A percentile compares a stretch with the other conserved stretches of the same genome.
phyloP scores from a whole-genome alignment of 1,284 basidiomycete species.

The Papiliotrema nemorosa region DNA sequence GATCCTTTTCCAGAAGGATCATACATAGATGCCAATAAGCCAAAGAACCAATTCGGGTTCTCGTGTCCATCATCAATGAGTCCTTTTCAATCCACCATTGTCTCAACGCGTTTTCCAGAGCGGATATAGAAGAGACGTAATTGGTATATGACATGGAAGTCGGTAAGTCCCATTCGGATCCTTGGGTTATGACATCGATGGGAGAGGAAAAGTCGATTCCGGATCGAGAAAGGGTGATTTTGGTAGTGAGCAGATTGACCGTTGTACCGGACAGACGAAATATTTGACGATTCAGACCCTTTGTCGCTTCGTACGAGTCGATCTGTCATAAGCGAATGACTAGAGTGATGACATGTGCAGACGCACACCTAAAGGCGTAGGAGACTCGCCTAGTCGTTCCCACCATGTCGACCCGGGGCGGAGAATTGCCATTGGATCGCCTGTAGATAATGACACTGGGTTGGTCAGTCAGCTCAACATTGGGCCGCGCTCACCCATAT shows the following conservation, averaged over 20 bases:
- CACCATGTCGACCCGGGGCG: not conserved
- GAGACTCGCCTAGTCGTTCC: not conserved
- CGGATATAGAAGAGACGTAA: not conserved
- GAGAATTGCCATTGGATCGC: not conserved
- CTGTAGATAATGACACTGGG: not conserved
- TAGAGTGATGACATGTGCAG: too few species aligned
- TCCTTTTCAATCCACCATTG: too few species aligned
- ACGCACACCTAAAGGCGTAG: not conserved
- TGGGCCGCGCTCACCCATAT: not conserved
- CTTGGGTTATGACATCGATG: too few species aligned
- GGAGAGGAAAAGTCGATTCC: too few species aligned
- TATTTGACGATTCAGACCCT: conserved; percentile 25
- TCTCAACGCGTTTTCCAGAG: conserved; percentile 7
- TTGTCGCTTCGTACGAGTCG: conserved; percentile 25
- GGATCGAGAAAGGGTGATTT: too few species aligned
- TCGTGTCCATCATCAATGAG: conserved; percentile 11
- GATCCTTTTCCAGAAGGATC: conserved; percentile 30
- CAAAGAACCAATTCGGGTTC: conserved; percentile 31
- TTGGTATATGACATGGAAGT: too few species aligned
- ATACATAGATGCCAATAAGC: conserved; percentile 36
- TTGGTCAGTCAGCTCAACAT: not conserved
- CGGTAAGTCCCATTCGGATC: too few species aligned
- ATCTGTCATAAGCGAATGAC: not conserved
- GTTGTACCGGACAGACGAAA: not conserved
- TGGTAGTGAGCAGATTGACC: too few species aligned